Evolutionary conservation across 768 basidiomycete species (phyloP).

Genomic region (Podaxis carcinomalis): DNA sequence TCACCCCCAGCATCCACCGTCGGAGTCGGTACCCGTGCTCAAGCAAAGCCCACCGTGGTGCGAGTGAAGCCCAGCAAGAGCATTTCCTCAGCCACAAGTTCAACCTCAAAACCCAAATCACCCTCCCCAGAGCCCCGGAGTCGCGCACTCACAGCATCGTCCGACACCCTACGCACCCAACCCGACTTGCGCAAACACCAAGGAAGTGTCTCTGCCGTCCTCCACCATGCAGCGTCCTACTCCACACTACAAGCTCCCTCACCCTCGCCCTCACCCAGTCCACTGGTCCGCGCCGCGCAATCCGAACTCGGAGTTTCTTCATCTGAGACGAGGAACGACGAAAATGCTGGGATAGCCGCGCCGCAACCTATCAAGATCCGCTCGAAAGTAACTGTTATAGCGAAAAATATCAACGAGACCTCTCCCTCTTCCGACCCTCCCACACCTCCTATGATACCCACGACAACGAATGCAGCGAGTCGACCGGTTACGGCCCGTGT

Average conservation of each 20-base stretch:
- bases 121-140: constrained; percentile 26
- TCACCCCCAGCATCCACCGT: constrained; percentile 28
- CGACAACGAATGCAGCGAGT: constrained; percentile 9
- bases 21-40: constrained; percentile 14
- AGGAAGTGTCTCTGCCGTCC: constrained; percentile 23
- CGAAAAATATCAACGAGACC: constrained; percentile 26
- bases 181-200: constrained; percentile 18
- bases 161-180: constrained; percentile 12
- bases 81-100: constrained; percentile 23
- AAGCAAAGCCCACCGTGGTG: neutral
- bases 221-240: constrained; percentile 35
- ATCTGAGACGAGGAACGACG: neutral
- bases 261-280: constrained; percentile 15
- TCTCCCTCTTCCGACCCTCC: constrained; percentile 17
- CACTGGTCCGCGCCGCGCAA: constrained; percentile 11
- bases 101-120: constrained; percentile 25
- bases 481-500: constrained; percentile 23
- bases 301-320: neutral
- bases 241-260: constrained; percentile 25
- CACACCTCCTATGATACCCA: constrained; percentile 15
- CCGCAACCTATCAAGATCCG: constrained; percentile 43
- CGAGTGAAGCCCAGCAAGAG: constrained; percentile 1
- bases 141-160: constrained; percentile 22
- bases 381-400: constrained; percentile 55
- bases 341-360: constrained; percentile 15